phyloP scores from a whole-genome alignment of 2,329 filamentous ascomycete species.

The Albifimbria verrucaria region DNA sequence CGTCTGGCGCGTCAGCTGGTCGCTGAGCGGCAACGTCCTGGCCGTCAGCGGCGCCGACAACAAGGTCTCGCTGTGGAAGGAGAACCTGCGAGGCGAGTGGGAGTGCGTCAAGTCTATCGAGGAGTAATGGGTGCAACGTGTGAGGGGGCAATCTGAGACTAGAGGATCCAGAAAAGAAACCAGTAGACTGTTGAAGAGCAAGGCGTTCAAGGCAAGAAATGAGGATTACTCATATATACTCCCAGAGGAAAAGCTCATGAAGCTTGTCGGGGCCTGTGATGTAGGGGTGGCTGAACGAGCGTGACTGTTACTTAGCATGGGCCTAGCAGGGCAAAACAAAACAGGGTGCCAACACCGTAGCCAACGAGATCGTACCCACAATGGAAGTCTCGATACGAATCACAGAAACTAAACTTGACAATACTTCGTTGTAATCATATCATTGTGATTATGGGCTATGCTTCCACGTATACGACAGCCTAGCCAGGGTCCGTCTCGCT shows the following conservation, averaged over 20 bases:
- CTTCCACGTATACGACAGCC: too few species aligned
- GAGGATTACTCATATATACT: slow-evolving; percentile 18
- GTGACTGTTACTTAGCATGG: not conserved
- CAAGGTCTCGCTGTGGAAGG: slow-evolving; percentile 97
- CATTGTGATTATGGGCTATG: too few species aligned
- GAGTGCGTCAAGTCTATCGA: slow-evolving; percentile 96
- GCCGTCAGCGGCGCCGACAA: slow-evolving; percentile 94
- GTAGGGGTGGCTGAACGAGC: not conserved
- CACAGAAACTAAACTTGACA: too few species aligned
- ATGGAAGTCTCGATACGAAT: too few species aligned
- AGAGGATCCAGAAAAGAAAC: slow-evolving; percentile 80
- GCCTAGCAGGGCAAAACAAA: too few species aligned
- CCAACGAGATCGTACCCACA: too few species aligned
- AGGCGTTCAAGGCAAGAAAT: slow-evolving; percentile 33
- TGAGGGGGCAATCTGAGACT: slow-evolving; percentile 55
- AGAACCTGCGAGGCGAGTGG: slow-evolving; percentile 95
- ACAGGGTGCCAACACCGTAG: too few species aligned
- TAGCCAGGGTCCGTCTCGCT: too few species aligned
- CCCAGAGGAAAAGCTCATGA: slow-evolving; percentile 6
- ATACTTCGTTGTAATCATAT: not conserved
- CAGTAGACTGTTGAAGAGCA: slow-evolving; percentile 19
- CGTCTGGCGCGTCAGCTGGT: slow-evolving; percentile 97
- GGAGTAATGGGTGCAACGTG: slow-evolving; percentile 51
- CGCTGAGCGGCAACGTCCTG: slow-evolving; percentile 91
- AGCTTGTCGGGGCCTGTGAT: not conserved